Conservation (phyloP, 495 filamentous ascomycete genomes). For the Tuber magnatum region DNA sequence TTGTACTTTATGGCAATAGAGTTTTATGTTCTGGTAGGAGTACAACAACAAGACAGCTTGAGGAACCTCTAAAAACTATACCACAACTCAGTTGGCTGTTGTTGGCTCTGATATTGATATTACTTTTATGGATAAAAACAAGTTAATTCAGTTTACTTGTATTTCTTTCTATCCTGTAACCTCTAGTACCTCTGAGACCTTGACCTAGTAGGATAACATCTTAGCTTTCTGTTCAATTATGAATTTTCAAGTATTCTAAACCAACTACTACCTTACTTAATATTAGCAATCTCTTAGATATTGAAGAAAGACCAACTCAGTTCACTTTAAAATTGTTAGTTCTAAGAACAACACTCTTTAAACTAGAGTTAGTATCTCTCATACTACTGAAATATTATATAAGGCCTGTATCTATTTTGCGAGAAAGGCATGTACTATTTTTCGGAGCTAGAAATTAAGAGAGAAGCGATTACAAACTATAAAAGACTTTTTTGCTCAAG, state of each 20-base stretch:
- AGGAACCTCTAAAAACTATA: background rate
- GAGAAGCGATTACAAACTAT: background rate
- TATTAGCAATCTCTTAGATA: background rate
- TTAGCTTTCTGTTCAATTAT: background rate
- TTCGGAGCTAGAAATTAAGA: background rate
- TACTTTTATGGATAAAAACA: constrained; percentile 1
- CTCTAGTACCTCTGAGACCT: background rate
- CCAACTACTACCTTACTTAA: background rate
- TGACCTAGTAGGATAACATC: background rate
- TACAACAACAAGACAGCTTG: background rate
- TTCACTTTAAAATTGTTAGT: constrained; percentile 10
- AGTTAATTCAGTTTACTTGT: background rate
- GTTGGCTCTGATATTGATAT: constrained; percentile 10
- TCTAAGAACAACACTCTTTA: background rate
- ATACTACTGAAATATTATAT: constrained; percentile 13
- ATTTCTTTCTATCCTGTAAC: background rate
- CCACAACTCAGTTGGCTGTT: background rate
- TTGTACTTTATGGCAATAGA: constrained; percentile 8
- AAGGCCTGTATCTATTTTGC: background rate
- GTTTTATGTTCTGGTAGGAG: background rate
- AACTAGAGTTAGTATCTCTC: constrained; percentile 10
- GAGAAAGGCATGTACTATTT: background rate
- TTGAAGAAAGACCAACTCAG: background rate
- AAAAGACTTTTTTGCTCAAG: background rate
- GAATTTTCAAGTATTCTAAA: background rate